phyloP scores from a whole-genome alignment of 257 asterid species.

The Capsicum rhomboideum region DNA sequence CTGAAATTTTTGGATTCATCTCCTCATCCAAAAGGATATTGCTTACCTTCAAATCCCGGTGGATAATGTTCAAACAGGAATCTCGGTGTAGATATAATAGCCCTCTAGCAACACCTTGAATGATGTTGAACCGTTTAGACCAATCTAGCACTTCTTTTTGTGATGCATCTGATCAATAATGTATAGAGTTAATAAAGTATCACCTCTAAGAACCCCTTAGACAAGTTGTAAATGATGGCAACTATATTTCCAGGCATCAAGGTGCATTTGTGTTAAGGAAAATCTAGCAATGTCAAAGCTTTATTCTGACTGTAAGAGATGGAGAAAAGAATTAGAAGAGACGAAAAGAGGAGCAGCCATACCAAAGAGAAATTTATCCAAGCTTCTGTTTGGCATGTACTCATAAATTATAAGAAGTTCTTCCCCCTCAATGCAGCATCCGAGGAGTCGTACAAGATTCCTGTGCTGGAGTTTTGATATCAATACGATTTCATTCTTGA shows the following conservation, averaged over 20 bases:
- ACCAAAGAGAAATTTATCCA: constrained; percentile 31
- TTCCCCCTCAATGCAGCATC: constrained; percentile 23
- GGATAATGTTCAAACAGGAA: constrained; percentile 22
- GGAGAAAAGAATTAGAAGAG: background rate
- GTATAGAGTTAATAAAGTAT: background rate
- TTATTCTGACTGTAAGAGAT: background rate
- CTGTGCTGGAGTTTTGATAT: constrained; percentile 29
- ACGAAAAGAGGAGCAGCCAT: background rate
- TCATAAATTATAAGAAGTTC: constrained; percentile 22
- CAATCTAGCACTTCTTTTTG: constrained; percentile 17
- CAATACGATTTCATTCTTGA: constrained; percentile 20
- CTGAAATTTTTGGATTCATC: constrained; percentile 26
- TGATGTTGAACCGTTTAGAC: constrained; percentile 14
- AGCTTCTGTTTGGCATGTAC: constrained; percentile 23
- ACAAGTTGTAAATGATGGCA: background rate
- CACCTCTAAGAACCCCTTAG: background rate
- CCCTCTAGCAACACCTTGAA: constrained; percentile 24
- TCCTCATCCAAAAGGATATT: constrained; percentile 20
- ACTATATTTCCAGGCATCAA: background rate
- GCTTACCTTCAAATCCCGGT: constrained; percentile 22
- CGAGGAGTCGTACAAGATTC: constrained; percentile 24
- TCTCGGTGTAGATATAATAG: constrained; percentile 24
- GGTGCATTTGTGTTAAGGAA: background rate
- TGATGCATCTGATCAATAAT: constrained; percentile 4
- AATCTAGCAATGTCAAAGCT: background rate